Evolutionary conservation across 1,139 yeast genomes (phyloP).

Genomic region (Geotrichum phurueaensis): DNA sequence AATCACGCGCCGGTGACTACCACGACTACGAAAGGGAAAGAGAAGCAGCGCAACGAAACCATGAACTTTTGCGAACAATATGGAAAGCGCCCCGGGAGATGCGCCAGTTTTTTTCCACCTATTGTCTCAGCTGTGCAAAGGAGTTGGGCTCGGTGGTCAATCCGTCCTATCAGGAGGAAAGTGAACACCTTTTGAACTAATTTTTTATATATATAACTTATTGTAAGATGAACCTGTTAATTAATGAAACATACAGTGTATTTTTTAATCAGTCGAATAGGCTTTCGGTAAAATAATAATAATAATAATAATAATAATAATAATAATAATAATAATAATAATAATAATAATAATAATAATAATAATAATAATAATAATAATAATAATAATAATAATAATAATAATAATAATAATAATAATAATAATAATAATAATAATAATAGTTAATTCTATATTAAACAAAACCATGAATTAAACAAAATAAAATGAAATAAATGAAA

Average conservation of each 20-base stretch:
- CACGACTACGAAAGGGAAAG: not conserved
- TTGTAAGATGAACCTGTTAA: not conserved
- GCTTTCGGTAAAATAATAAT: not conserved
- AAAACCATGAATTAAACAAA: not conserved
- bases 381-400: not conserved
- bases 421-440: not conserved
- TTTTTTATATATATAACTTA: not conserved
- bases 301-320: not conserved
- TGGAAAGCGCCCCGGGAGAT: conserved; percentile 3
- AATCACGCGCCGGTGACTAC: too few relatives aligned
- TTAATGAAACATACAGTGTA: not conserved
- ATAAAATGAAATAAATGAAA: not conserved
- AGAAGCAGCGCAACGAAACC: not conserved
- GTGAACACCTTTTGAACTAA: not conserved
- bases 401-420: not conserved
- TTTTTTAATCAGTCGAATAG: too few relatives aligned
- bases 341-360: not conserved
- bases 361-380: not conserved
- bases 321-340: not conserved
- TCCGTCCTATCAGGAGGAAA: not conserved
- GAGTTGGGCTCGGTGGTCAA: conserved; percentile 1
- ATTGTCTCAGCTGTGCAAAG: conserved; percentile 12
- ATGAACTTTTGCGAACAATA: not conserved
- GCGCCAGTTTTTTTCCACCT: conserved; percentile 5
- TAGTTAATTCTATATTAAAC: not conserved